phyloP scores from a whole-genome alignment of 257 asterid genomes.

The Linderniella brevidens region DNA sequence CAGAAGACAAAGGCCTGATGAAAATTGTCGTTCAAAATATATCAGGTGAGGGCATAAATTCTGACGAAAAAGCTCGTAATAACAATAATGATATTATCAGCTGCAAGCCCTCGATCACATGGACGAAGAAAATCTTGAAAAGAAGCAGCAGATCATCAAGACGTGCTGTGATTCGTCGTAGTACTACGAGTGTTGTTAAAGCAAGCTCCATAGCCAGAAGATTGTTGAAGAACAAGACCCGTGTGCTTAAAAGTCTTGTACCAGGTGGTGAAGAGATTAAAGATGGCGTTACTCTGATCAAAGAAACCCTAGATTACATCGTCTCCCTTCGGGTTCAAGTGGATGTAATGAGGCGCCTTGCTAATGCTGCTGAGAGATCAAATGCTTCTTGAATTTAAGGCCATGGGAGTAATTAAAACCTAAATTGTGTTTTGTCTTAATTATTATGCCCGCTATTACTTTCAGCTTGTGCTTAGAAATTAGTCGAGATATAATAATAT shows the following conservation, averaged over 20 bases:
- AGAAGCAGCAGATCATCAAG: slow-evolving; percentile 12
- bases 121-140: slow-evolving; percentile 31
- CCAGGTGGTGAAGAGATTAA: slow-evolving; percentile 65
- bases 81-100: background rate
- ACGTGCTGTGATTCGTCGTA: slow-evolving; percentile 16
- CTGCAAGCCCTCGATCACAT: slow-evolving; percentile 6
- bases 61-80: too few relatives aligned
- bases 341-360: slow-evolving; percentile 68
- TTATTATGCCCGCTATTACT: too few relatives aligned
- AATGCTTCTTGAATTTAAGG: too few relatives aligned
- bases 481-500: too few relatives aligned
- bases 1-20: slow-evolving; percentile 4
- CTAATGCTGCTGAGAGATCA: slow-evolving; percentile 12
- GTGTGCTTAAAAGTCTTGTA: slow-evolving; percentile 55
- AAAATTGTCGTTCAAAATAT: slow-evolving; percentile 18
- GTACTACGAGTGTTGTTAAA: slow-evolving; percentile 4
- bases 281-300: slow-evolving; percentile 40
- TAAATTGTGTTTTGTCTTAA: too few relatives aligned
- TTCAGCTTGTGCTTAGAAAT: too few relatives aligned
- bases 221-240: slow-evolving; percentile 35
- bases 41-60: slow-evolving; percentile 6
- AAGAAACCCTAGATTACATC: slow-evolving; percentile 88
- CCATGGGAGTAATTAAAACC: too few relatives aligned
- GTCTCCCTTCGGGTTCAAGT: slow-evolving; percentile 57
- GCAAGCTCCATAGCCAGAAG: slow-evolving; percentile 22